Base-by-base conservation (phyloP, 257 asterid species). In the Cruciata laevipes region DNA sequence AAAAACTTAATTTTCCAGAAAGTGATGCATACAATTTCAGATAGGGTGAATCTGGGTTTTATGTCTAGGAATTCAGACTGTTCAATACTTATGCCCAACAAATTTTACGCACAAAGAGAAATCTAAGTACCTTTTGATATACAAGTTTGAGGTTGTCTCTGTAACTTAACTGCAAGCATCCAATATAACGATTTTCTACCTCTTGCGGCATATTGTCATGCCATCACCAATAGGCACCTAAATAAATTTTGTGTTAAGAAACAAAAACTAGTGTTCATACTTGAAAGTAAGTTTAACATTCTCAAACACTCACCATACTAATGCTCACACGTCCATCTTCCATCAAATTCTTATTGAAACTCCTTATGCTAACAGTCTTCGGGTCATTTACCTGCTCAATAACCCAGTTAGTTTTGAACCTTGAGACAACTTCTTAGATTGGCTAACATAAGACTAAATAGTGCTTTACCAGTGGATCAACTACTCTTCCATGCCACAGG, bases 401-500 rank as follows among this genome's bases (percentile, higher is more conserved):
- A 37, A 35, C 51, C 31, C 18, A 18, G 47, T 85, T 49, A 67
- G 67, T 33, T 1, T 37, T 47, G 60, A 49, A 38, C 13, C 40
- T 66, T 17, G 12, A 20, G 7, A 21, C 23, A 59, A 52, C 14
- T 68, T 23, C 21, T 47, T 47, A 16, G n/a, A 47, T 16, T 3
- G 20, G 49, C 61, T 25, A 37, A 69, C 30, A 64, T 27, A 25
- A 6, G n/a, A 37, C 35, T 33, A 20, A 4, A 33, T 18, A 30
- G 9, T 59, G 32, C 69, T 30, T 72, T 63, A 86, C 95, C 88
- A 85, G 84, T 38, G 95, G 97, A 82, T 93, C 96, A 0, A 95
- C 94, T 75, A 90, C 95, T 78, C 88, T 84, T 70, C 99, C 99
- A 33, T 90, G 92, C 99, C 99, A 90, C 52, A 90, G 92, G 69